Conservation (phyloP, 192 early-diverging fungal species). For the Gamsiella multidivaricata region DNA sequence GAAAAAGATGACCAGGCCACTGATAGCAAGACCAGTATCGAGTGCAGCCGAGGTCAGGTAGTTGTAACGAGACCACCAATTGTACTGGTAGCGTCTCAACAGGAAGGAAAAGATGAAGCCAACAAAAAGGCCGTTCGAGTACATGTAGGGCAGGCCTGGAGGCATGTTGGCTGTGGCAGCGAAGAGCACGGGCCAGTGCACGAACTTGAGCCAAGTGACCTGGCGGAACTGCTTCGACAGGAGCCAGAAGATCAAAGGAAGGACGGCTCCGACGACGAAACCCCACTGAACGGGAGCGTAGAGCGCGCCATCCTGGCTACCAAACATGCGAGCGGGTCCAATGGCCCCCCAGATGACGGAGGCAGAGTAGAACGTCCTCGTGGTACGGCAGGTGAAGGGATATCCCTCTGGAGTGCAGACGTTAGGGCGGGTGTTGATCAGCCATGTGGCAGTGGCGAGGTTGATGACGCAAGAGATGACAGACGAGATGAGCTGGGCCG, state of each 20-base stretch:
- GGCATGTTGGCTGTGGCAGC: slow-evolving; percentile 60
- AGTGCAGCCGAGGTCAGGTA: slow-evolving; percentile 71
- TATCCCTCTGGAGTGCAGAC: slow-evolving; percentile 54
- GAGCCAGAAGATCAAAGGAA: slow-evolving; percentile 61
- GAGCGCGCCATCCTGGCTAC: slow-evolving; percentile 10
- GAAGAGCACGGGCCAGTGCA: slow-evolving; percentile 68
- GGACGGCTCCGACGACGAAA: slow-evolving; percentile 60
- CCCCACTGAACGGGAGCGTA: slow-evolving; percentile 38
- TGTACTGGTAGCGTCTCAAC: slow-evolving; percentile 56
- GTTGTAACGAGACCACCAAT: slow-evolving; percentile 72
- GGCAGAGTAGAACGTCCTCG: slow-evolving; percentile 63
- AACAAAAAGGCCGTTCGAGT: slow-evolving; percentile 54
- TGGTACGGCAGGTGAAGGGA: slow-evolving; percentile 60
- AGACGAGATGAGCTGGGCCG: slow-evolving; percentile 73
- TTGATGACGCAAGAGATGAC: slow-evolving; percentile 73
- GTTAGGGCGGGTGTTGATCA: slow-evolving; percentile 48
- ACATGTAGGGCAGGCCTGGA: slow-evolving; percentile 59
- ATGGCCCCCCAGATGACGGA: slow-evolving; percentile 70
- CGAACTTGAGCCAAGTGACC: slow-evolving; percentile 47
- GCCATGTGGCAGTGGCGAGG: slow-evolving; percentile 55
- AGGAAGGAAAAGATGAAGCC: slow-evolving; percentile 64
- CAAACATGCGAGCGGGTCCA: slow-evolving; percentile 65
- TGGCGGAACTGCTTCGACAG: slow-evolving; percentile 60
- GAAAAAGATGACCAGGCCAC: slow-evolving; percentile 55
- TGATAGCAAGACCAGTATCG: slow-evolving; percentile 64